Evolutionary conservation across 2,329 filamentous ascomycete species (phyloP).

Genomic region (Tothia fuscella): DNA sequence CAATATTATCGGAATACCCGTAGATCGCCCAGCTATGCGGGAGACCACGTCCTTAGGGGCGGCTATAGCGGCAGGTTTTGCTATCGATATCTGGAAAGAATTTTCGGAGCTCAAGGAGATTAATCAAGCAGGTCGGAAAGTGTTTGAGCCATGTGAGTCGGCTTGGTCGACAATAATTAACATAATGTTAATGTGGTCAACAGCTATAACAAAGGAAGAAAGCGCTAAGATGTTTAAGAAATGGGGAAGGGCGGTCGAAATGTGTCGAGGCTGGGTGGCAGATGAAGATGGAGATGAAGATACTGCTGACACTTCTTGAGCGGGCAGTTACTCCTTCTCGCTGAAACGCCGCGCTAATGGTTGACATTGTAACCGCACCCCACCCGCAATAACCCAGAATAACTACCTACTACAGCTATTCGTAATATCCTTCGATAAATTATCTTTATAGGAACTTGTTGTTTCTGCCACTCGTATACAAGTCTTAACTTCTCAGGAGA

Average conservation of each 20-base stretch:
- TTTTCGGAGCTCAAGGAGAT: constrained; percentile 63
- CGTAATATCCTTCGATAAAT: too few species aligned
- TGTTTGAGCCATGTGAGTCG: constrained; percentile 56
- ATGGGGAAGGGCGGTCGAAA: constrained; percentile 68
- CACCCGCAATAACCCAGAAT: too few species aligned
- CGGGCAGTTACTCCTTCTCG: too few species aligned
- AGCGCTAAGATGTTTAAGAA: constrained; percentile 53
- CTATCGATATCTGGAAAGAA: constrained; percentile 64
- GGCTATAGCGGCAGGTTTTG: constrained; percentile 80
- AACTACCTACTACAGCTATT: too few species aligned
- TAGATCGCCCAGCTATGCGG: constrained; percentile 76
- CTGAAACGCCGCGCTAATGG: too few species aligned
- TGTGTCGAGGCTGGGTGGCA: constrained; percentile 63
- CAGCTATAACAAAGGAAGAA: constrained; percentile 28
- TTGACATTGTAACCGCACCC: too few species aligned
- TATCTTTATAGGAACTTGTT: too few species aligned
- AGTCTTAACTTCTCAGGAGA: too few species aligned
- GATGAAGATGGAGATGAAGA: constrained; percentile 17
- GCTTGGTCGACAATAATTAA: too few species aligned
- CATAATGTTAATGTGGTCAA: too few species aligned
- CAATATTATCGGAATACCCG: constrained; percentile 70
- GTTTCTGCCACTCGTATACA: too few species aligned
- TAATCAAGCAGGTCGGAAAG: constrained; percentile 55
- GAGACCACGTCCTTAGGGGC: constrained; percentile 84
- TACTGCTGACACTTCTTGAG: too few species aligned